These are phyloP conservation scores for Butyriboletus loyo DNA, from an alignment of 768 basidiomycete genomes.

Conservation along the genomic window DNA sequence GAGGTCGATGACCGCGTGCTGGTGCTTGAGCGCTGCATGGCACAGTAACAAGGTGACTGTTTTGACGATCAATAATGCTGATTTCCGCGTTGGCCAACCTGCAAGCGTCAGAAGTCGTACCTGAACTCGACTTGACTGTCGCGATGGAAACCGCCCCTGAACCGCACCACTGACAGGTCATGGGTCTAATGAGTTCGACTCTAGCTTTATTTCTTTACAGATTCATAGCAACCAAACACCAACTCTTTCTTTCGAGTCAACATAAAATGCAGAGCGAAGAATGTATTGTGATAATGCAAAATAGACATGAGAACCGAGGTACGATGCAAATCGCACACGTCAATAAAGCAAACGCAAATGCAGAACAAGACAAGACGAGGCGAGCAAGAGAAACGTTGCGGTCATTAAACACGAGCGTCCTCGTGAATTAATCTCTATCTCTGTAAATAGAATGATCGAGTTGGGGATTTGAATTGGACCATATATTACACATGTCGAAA, in stretches of 20 bases:
- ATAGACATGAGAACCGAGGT: conserved; percentile 1
- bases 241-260: neutral
- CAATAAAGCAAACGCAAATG: neutral
- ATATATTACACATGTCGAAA: neutral
- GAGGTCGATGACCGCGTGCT: conserved; percentile 28
- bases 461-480: neutral
- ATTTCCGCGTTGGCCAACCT: neutral
- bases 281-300: neutral
- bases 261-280: conserved; percentile 5
- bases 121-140: no score
- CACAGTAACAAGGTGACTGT: neutral
- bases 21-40: conserved; percentile 32
- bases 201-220: neutral
- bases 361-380: neutral
- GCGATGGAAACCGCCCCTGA: conserved; percentile 17
- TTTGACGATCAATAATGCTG: neutral
- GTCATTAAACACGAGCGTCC: neutral
- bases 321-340: neutral
- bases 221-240: neutral
- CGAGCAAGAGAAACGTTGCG: neutral
- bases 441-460: neutral
- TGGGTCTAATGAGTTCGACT: neutral
- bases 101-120: neutral
- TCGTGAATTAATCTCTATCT: neutral
- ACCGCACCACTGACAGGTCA: no score